Conservation (phyloP, 2,329 filamentous ascomycete species). For the Epichloe uncinata region DNA sequence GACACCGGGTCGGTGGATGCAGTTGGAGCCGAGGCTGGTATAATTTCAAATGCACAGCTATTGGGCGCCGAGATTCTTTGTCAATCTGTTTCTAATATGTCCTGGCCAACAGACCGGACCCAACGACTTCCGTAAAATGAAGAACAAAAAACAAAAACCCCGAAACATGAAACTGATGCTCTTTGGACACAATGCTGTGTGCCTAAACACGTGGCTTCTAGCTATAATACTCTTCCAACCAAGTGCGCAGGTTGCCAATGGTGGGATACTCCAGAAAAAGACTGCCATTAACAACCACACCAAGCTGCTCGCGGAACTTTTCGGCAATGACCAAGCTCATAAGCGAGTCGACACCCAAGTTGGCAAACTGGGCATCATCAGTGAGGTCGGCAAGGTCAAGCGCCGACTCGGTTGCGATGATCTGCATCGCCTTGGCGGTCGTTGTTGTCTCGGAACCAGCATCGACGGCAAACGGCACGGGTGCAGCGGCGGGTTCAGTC, state of each 20-base stretch:
- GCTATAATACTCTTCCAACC: constrained; percentile 21
- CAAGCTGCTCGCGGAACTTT: constrained; percentile 41
- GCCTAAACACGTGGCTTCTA: background rate
- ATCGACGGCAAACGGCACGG: background rate
- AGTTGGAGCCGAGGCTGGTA: too few relatives aligned
- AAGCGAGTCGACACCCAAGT: constrained; percentile 46
- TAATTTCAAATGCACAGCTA: too few relatives aligned
- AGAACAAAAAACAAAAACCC: too few relatives aligned
- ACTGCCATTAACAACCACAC: constrained; percentile 36
- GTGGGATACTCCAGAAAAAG: constrained; percentile 41
- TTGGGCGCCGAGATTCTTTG: too few relatives aligned
- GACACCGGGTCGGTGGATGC: too few relatives aligned
- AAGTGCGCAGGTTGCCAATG: constrained; percentile 37
- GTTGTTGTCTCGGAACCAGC: constrained; percentile 8
- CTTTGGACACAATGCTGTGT: too few relatives aligned
- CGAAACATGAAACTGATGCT: too few relatives aligned
- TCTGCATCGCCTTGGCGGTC: constrained; percentile 30
- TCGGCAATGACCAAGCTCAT: constrained; percentile 45
- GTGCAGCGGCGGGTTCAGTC: constrained; percentile 6
- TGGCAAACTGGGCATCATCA: constrained; percentile 40
- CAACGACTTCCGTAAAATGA: too few relatives aligned
- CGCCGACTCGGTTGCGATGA: constrained; percentile 42
- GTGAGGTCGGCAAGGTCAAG: constrained; percentile 38
- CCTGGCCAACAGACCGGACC: too few relatives aligned
- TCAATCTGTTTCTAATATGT: too few relatives aligned